Evolutionary conservation across 768 basidiomycete species (phyloP), one percentile per base, ranked within the genome.

Genomic region (Lentinula lateritia): DNA sequence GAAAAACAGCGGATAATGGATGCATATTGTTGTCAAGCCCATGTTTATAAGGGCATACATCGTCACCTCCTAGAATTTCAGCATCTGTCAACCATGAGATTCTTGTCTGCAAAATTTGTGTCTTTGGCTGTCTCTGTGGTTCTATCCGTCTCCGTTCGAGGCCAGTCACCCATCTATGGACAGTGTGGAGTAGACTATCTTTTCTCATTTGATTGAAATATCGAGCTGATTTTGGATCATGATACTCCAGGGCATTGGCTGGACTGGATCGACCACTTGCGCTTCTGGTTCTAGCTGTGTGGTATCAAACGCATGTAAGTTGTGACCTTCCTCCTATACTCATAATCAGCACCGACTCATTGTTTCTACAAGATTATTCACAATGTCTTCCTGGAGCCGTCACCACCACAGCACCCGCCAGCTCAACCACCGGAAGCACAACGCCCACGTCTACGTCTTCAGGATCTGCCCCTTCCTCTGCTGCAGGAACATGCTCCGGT

Each of bases 141-240:
- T 35, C 68, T 73, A 35, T 67, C 67, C 55, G 66, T 66, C 18
- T 69, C 71, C 7, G 74, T 67, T 57, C 61, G 68, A 8, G 70
- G 73, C 6, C 59, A 60, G 76, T 79, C 43, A 65, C 78, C 35
- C n/a, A 75, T 79, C 61, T 84, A 73, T 69, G 81, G 81, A 5
- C 82, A 84, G 69, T 84, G 82, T 69, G 82, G 81, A 39, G 78
- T 78, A 67, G 73, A 66, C 28, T 2, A 28, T 42, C 39, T 64
- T 66, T 36, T 48, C 63, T 35, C 12, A 13, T 13, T 60, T 50
- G 34, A 23, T 20, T 20, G 8, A 2, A 6, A 20, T 18, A 5
- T 42, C 16, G 54, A 23, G 10, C 32, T 62, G 5, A 42, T 43
- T 35, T 58, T 48, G 67, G 67, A 62, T 38, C 23, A 28, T 35